Evolutionary conservation across 2,329 filamentous ascomycete species (phyloP).

Genomic region (Penicillium nordicum): DNA sequence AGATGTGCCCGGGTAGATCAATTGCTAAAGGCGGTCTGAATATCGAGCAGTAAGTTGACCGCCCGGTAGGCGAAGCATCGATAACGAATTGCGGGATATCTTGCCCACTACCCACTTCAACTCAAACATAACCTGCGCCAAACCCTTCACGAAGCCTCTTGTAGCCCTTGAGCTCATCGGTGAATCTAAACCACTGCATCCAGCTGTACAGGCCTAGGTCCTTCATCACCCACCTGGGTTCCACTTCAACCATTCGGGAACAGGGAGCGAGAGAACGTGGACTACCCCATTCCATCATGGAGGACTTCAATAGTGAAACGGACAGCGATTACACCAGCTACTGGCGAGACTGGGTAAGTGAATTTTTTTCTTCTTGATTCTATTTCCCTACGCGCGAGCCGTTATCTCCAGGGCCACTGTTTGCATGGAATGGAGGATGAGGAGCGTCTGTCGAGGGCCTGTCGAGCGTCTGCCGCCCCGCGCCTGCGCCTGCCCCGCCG

Average conservation of each 20-base stretch:
- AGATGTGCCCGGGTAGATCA: not conserved
- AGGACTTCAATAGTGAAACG: conserved; percentile 95
- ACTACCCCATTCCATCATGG: conserved; percentile 59
- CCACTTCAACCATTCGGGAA: conserved; percentile 11
- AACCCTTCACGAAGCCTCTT: not conserved
- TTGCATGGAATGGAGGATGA: not conserved
- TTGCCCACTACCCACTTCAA: not conserved
- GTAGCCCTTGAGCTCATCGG: not conserved
- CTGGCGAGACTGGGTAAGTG: conserved; percentile 96
- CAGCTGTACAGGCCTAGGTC: conserved; percentile 9
- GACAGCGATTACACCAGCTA: conserved; percentile 99
- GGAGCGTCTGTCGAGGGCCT: not conserved
- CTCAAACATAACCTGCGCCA: not conserved
- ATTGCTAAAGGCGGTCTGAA: conserved; percentile 2
- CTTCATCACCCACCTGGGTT: conserved; percentile 18
- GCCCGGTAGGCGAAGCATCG: conserved; percentile 4
- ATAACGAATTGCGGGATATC: conserved; percentile 8
- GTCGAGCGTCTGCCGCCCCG: not conserved
- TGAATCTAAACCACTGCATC: not conserved
- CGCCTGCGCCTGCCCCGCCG: too few species aligned
- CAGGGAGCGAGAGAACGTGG: not conserved
- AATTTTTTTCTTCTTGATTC: conserved; percentile 8
- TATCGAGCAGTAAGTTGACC: not conserved
- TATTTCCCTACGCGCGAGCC: not conserved
- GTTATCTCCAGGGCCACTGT: not conserved